phyloP scores from a whole-genome alignment of 2,329 filamentous ascomycete species.

The Calonectria hongkongensis region DNA sequence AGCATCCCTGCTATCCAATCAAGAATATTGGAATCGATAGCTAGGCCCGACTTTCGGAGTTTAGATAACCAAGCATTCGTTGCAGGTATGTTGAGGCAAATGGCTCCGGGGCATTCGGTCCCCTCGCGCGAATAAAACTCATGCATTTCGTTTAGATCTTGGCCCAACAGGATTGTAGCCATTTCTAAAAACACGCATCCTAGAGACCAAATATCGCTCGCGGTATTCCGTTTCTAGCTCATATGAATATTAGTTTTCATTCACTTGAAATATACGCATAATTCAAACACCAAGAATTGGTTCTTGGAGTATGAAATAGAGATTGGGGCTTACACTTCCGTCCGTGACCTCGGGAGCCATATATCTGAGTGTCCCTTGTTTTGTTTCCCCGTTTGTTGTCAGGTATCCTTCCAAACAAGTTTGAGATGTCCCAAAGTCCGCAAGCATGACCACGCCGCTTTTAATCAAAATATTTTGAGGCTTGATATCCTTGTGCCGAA shows the following conservation, averaged over 20 bases:
- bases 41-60: background rate
- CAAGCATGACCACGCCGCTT: background rate
- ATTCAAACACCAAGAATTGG: too few relatives aligned
- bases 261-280: too few relatives aligned
- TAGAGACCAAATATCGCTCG: background rate
- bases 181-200: background rate
- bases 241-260: background rate
- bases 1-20: background rate
- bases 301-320: background rate
- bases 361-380: background rate
- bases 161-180: background rate
- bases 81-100: background rate
- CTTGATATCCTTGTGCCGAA: slow-evolving; percentile 1
- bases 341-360: background rate
- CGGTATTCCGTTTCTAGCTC: background rate
- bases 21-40: background rate
- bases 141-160: background rate
- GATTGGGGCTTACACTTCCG: background rate
- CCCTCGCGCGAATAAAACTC: background rate
- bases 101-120: background rate
- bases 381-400: background rate
- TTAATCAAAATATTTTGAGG: slow-evolving; percentile 3
- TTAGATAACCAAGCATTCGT: background rate
- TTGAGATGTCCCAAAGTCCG: background rate
- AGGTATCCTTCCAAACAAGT: background rate